Conservation (phyloP, 768 basidiomycete genomes). For the Psilocybe cubensis region DNA sequence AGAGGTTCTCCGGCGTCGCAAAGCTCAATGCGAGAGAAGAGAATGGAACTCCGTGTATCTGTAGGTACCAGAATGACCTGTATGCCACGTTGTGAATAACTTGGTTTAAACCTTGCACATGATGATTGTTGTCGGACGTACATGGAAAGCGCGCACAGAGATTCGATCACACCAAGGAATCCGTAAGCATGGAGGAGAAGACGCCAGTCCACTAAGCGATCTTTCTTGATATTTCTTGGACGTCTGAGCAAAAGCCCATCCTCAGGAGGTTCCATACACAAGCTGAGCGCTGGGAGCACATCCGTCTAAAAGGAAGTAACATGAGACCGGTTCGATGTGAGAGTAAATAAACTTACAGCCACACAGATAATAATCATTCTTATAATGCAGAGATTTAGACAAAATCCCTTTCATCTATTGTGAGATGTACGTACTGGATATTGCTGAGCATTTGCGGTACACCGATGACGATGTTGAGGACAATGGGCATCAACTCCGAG, state of each 20-base stretch:
- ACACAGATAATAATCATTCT: slow-evolving; percentile 56
- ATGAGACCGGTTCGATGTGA: background rate
- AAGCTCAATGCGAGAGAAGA: slow-evolving; percentile 49
- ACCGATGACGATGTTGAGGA: slow-evolving; percentile 47
- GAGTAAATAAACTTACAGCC: slow-evolving; percentile 23
- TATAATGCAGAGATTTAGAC: background rate
- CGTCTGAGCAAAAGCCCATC: slow-evolving; percentile 56
- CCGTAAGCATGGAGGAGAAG: slow-evolving; percentile 61
- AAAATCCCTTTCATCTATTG: background rate
- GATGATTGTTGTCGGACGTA: too few relatives aligned
- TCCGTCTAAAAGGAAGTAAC: slow-evolving; percentile 44
- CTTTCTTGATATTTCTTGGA: slow-evolving; percentile 58
- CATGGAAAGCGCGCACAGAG: slow-evolving; percentile 52
- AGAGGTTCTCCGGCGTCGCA: slow-evolving; percentile 32
- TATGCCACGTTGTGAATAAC: too few relatives aligned
- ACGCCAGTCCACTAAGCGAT: slow-evolving; percentile 55
- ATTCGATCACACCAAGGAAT: slow-evolving; percentile 54
- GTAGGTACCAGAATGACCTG: slow-evolving; percentile 37
- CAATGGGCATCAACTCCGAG: slow-evolving; percentile 63
- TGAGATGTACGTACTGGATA: slow-evolving; percentile 38
- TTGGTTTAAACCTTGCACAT: too few relatives aligned
- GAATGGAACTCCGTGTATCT: slow-evolving; percentile 51
- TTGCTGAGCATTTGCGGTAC: slow-evolving; percentile 40
- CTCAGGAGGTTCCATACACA: slow-evolving; percentile 66
- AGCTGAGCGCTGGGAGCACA: slow-evolving; percentile 54